Base-by-base conservation (phyloP, 768 basidiomycete genomes). In the Mycena amicta region DNA sequence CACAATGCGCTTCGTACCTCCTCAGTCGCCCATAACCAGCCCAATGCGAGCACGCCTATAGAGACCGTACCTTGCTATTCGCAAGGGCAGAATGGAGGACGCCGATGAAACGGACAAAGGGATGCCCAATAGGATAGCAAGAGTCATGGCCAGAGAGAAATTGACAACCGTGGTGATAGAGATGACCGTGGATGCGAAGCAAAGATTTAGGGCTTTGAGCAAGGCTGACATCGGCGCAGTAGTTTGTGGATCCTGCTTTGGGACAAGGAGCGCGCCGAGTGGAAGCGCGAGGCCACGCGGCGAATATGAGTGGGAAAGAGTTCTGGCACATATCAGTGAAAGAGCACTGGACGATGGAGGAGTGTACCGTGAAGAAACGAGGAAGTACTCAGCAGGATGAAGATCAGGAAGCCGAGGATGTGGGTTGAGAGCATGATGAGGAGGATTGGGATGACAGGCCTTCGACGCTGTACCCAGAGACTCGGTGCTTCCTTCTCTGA, bases 141-240 rank as follows among this genome's bases (percentile, higher is more conserved):
- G 79, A 22, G 80, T 69, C 22, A 88, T 85, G 0, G 95, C 92
- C 20, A 98, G 86, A 6, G 92, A 93, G 73, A 96, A 96, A 72
- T 98, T 97, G 70, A 97, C 85, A 58, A 97, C 87, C 16, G 93
- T 89, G 27, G 86, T 87, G 33, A 92, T 85, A 13, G 83, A 94
- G 61, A 97, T 89, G 50, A 94, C 81, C 1, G 91, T 89, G 3
- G 96, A 96, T 23, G 92, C 84, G 46, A 91, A 73, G 70, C 95
- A 92, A 26, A 95, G 83, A 65, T 89, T 90, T 59, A 93, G 76
- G 0, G 89, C 77, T 63, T 91, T 87, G 40, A 95, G 75, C 18
- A 90, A 73, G 18, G 72, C 67, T 18, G 78, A 82, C 31, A 75
- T 69, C 22, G 77, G 78, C 52, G 78, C 79, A 15, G 59, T 58